A percentile compares a stretch with the other conserved stretches of the same genome.
Conservation (phyloP, 2,329 filamentous ascomycete species). For the Teratosphaeria gauchensis region DNA sequence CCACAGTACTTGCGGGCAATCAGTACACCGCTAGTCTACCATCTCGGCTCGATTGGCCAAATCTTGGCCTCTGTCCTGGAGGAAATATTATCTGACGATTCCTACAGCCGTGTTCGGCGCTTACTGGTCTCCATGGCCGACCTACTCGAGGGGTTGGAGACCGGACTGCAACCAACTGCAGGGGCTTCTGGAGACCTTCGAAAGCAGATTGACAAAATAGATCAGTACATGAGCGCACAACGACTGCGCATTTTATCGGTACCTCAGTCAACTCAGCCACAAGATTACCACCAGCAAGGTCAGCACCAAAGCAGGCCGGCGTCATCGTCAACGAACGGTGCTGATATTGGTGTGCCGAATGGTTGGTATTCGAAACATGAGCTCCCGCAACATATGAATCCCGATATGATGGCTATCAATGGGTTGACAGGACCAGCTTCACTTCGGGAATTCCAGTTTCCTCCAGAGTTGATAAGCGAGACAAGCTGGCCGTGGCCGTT, state of each 20-base stretch:
- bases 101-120: constrained; percentile 33
- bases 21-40: constrained; percentile 40
- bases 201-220: constrained; percentile 35
- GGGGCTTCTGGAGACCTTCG: constrained; percentile 33
- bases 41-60: constrained; percentile 40
- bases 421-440: neutral
- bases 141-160: constrained; percentile 36
- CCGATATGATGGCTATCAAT: neutral
- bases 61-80: constrained; percentile 42
- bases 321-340: neutral
- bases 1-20: constrained; percentile 39
- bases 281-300: neutral
- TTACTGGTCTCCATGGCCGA: constrained; percentile 37
- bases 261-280: neutral
- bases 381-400: neutral
- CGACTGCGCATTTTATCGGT: constrained; percentile 12
- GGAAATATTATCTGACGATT: constrained; percentile 32
- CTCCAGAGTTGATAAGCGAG: constrained; percentile 4
- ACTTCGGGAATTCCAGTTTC: constrained; percentile 9
- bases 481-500: constrained; percentile 9
- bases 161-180: constrained; percentile 30
- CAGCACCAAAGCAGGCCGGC: neutral
- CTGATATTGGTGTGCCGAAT: neutral
- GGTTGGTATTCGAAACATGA: neutral
- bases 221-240: constrained; percentile 32